Percentiles rank a stretch among this genome's conserved stretches.
Conservation (phyloP, 2,329 filamentous ascomycete genomes). For the Fusarium sp. region DNA sequence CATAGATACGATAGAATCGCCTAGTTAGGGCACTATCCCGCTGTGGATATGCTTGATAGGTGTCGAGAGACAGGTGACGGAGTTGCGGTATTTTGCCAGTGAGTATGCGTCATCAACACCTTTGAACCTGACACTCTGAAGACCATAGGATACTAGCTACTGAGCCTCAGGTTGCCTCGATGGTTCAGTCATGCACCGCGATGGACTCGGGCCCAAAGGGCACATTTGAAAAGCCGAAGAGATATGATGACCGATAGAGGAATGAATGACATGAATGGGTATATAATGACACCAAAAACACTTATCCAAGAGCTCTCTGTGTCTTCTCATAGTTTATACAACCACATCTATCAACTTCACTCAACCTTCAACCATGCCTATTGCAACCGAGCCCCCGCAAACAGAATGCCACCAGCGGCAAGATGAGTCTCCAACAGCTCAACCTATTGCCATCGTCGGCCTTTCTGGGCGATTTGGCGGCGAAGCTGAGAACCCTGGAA, state of each 20-base stretch:
- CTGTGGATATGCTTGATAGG: neutral
- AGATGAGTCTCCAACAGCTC: neutral
- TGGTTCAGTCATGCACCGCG: too few species aligned
- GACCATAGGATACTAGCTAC: neutral
- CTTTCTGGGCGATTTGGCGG: constrained; percentile 61
- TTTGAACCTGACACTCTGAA: neutral
- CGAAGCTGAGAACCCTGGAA: constrained; percentile 53
- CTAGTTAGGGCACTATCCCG: neutral
- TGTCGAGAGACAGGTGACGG: neutral
- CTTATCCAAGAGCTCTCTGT: too few species aligned
- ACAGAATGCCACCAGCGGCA: neutral
- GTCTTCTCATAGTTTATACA: too few species aligned
- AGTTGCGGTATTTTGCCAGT: neutral
- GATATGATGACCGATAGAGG: too few species aligned
- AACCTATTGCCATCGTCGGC: constrained; percentile 54
- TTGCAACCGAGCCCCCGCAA: too few species aligned
- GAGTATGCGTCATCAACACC: neutral
- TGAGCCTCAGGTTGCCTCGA: neutral
- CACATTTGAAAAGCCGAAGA: neutral
- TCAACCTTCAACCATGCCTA: too few species aligned
- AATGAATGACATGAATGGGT: too few species aligned
- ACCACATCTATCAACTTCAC: too few species aligned
- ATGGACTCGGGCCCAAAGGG: neutral
- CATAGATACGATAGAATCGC: neutral
- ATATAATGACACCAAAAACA: too few species aligned